phyloP scores from a whole-genome alignment of 768 basidiomycete genomes.

The Lentinula lateritia region DNA sequence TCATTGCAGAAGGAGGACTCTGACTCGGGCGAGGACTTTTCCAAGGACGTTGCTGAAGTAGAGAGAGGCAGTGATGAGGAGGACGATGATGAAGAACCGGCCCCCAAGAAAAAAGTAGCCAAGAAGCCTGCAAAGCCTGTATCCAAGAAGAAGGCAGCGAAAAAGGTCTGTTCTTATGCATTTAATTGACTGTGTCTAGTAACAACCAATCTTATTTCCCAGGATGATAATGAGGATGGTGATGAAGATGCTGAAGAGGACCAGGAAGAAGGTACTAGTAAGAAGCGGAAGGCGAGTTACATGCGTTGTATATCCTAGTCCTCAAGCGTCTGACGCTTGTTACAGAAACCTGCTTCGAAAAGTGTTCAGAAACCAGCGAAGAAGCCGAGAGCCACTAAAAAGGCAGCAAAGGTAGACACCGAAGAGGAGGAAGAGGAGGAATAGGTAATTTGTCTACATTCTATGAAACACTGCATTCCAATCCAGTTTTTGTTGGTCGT shows the following conservation, averaged over 20 bases:
- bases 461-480: not conserved
- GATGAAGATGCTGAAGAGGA: conserved; percentile 6
- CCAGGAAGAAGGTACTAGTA: conserved; percentile 10
- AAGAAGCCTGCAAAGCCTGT: conserved; percentile 41
- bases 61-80: conserved; percentile 29
- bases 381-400: conserved; percentile 4
- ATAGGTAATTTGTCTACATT: not conserved
- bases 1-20: conserved; percentile 25
- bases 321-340: not conserved
- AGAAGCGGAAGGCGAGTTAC: conserved; percentile 7
- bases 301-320: not conserved
- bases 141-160: conserved; percentile 33
- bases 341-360: conserved; percentile 8
- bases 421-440: not conserved
- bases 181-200: not conserved
- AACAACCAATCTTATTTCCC: not conserved
- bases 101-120: conserved; percentile 37
- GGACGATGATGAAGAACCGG: conserved; percentile 34
- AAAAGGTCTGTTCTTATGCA: not conserved
- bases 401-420: not conserved
- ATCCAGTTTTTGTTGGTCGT: not conserved
- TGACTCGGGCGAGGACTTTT: conserved; percentile 40
- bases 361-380: not conserved
- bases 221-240: not conserved
- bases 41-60: conserved; percentile 31